phyloP scores from a whole-genome alignment of 805 yeast species.

The Wickerhamiella australiensis region DNA sequence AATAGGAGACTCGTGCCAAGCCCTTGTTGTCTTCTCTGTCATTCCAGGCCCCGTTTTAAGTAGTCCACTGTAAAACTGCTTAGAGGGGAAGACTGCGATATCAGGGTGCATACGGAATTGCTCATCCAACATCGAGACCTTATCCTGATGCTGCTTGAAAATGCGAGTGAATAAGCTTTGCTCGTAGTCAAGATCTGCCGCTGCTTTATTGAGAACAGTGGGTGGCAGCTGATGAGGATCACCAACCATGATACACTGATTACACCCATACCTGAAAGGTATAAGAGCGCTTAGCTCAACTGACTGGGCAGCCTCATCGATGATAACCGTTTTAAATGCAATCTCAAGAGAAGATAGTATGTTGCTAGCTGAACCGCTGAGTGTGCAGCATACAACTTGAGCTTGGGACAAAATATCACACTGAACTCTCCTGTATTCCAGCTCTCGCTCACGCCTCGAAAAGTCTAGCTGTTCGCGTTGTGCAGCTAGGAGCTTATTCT shows the following conservation, averaged over 20 bases:
- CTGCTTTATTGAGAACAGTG: conserved; percentile 81
- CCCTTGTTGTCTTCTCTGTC: conserved; percentile 43
- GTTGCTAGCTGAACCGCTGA: conserved; percentile 91
- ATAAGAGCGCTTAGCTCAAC: conserved; percentile 84
- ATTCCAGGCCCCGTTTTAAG: conserved; percentile 72
- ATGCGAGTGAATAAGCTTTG: conserved; percentile 89
- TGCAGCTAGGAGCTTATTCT: conserved; percentile 64
- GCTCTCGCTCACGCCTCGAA: conserved; percentile 61
- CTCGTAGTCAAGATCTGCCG: conserved; percentile 68
- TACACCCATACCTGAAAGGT: conserved; percentile 85
- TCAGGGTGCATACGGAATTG: conserved; percentile 98
- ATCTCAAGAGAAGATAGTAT: conserved; percentile 62
- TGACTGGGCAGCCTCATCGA: conserved; percentile 97
- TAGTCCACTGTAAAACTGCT: conserved; percentile 61
- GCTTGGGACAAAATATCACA: conserved; percentile 59
- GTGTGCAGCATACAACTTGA: conserved; percentile 78
- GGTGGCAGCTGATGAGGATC: conserved; percentile 98
- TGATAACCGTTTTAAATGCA: conserved; percentile 77
- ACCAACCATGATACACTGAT: conserved; percentile 90
- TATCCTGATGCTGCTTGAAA: conserved; percentile 50
- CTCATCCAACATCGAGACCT: conserved; percentile 67
- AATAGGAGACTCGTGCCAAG: conserved; percentile 55
- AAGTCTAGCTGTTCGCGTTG: conserved; percentile 63
- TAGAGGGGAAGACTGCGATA: conserved; percentile 76
- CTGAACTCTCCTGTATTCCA: conserved; percentile 64